phyloP scores from a whole-genome alignment of 2,329 filamentous ascomycete species.

The Fonsecaea nubica region DNA sequence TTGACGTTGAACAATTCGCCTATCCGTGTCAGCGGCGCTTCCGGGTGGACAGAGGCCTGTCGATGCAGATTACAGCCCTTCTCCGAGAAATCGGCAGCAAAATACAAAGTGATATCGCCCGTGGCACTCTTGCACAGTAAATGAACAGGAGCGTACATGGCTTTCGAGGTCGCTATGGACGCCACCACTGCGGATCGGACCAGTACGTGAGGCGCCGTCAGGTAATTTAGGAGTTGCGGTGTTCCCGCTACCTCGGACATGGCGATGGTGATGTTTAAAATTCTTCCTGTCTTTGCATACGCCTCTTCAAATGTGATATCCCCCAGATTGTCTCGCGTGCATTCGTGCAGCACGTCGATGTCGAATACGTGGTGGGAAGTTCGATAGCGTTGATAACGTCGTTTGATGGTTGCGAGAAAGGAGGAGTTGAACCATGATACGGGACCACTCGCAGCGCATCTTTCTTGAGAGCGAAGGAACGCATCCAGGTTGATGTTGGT shows the following conservation, averaged over 20 bases:
- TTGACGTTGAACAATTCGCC: slow-evolving; percentile 98
- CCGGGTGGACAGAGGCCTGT: slow-evolving; percentile 80
- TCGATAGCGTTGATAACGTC: slow-evolving; percentile 79
- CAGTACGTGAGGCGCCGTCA: slow-evolving; percentile 91
- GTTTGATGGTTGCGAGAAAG: slow-evolving; percentile 73
- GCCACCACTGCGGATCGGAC: slow-evolving; percentile 93
- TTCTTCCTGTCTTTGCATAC: slow-evolving; percentile 89
- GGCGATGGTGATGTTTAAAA: slow-evolving; percentile 93
- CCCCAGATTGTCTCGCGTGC: slow-evolving; percentile 80
- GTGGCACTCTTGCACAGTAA: slow-evolving; percentile 80
- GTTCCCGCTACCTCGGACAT: slow-evolving; percentile 81
- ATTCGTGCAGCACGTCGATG: slow-evolving; percentile 77
- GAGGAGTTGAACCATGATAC: slow-evolving; percentile 56
- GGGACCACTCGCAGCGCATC: slow-evolving; percentile 51
- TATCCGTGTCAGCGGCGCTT: slow-evolving; percentile 86
- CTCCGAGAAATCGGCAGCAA: slow-evolving; percentile 35
- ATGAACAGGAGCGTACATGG: slow-evolving; percentile 76
- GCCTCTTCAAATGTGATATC: slow-evolving; percentile 95
- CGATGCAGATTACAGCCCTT: slow-evolving; percentile 66
- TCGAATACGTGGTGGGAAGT: slow-evolving; percentile 72
- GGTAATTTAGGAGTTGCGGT: slow-evolving; percentile 86
- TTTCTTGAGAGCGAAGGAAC: slow-evolving; percentile 64
- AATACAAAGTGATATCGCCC: slow-evolving; percentile 62
- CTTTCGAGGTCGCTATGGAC: slow-evolving; percentile 81
- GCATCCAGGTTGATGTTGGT: slow-evolving; percentile 79